Base-by-base conservation (phyloP, 1,284 basidiomycete species). In the Sanguinoderma infundibulare region DNA sequence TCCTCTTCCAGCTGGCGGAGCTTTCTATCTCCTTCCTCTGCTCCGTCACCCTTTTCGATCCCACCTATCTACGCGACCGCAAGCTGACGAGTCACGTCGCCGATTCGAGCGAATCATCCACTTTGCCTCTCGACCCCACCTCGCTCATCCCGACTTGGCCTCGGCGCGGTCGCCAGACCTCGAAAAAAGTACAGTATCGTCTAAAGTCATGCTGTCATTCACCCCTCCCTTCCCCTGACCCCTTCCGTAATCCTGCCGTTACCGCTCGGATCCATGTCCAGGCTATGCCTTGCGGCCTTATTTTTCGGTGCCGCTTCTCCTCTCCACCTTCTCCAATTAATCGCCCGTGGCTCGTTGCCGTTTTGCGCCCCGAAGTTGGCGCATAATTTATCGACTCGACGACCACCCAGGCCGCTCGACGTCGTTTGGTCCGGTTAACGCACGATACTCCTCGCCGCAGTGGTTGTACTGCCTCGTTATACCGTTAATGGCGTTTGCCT, bases 321-420 rank as follows among this genome's bases (percentile, higher is more conserved):
- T 26, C 22, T n/a, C 49, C 32, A 34, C 35, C n/a, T 53, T 36
- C 30, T 12, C 38, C 10, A 30, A 40, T 26, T 51, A 39, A 49
- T 35, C 55, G 40, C 52, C 55, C 20, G 24, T n/a, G 46, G 32
- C 38, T 35, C 32, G 32, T 42, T 52, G 40, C 54, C 52, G 40
- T 59, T 66, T 53, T 51, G 59, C 55, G 54, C 35, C 52, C 35
- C 22, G 10, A 50, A 53, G 34, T 28, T 40, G 55, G 49, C 46
- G 62, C 60, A 49, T 66, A 66, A 63, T 61, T 66, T 66, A 66
- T 66, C 60, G 62, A 66, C 65, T 46, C 55, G 62, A 53, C 47
- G 55, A 39, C 55, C 55, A 42, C 42, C 47, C 51, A 60, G 62
- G 65, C 59, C 51, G 61, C 30, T 51, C 59, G 64, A 38, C 20